Conservation (phyloP, 2,329 filamentous ascomycete genomes). For the Colletotrichum gloeosporioides region DNA sequence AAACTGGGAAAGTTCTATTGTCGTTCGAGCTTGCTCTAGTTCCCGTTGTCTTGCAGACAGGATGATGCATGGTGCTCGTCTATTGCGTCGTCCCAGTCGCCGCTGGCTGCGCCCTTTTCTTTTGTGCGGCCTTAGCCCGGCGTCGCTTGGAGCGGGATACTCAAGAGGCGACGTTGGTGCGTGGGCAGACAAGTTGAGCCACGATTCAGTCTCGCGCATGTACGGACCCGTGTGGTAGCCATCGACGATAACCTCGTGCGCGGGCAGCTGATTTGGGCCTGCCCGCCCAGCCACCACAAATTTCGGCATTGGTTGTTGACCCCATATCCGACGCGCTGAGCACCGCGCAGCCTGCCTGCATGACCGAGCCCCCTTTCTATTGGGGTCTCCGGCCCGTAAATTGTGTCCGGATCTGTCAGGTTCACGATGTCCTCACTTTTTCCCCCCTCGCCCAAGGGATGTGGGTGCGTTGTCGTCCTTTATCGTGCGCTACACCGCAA, state of each 20-base stretch:
- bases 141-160: slow-evolving; percentile 12
- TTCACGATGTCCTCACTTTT: neutral
- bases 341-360: neutral
- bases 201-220: slow-evolving; percentile 3
- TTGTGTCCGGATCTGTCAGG: neutral
- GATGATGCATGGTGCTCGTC: slow-evolving; percentile 8
- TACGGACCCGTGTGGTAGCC: neutral
- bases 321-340: neutral
- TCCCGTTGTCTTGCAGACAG: neutral
- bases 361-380: neutral
- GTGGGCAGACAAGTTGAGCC: neutral
- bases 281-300: neutral
- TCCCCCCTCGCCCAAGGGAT: neutral
- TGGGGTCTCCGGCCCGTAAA: neutral
- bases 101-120: neutral
- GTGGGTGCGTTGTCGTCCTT: neutral
- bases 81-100: neutral
- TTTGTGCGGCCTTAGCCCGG: neutral
- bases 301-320: neutral
- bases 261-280: neutral
- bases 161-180: neutral
- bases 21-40: neutral
- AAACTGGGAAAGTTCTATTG: neutral
- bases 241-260: slow-evolving; percentile 9
- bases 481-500: slow-evolving; percentile 8